Percentiles rank a stretch among this genome's conserved stretches.
phyloP scores from a whole-genome alignment of 1,284 basidiomycete genomes.

The Cystobasidium pallidum region DNA sequence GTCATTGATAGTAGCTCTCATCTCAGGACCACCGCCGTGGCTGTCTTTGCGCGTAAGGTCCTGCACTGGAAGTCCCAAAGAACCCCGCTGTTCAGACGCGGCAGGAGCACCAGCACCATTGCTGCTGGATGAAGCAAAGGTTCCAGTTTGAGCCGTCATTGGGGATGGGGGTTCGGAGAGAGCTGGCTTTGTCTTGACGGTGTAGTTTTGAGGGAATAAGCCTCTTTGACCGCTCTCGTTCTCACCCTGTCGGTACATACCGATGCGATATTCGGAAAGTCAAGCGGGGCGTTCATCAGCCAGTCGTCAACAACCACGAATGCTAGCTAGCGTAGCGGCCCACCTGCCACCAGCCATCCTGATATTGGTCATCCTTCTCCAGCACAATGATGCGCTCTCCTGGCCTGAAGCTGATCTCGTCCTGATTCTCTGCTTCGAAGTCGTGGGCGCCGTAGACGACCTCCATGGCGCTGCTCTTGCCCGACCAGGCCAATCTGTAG shows the following conservation, averaged over 20 bases:
- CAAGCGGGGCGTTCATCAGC: conserved; percentile 1
- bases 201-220: conserved; percentile 90
- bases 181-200: conserved; percentile 16
- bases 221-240: conserved; percentile 80
- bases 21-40: conserved; percentile 14
- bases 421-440: conserved; percentile 57
- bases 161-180: conserved; percentile 30
- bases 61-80: neutral
- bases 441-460: conserved; percentile 50
- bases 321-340: conserved; percentile 55
- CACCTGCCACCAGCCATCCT: conserved; percentile 99
- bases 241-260: conserved; percentile 68
- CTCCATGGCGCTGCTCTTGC: conserved; percentile 8
- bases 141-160: conserved; percentile 3
- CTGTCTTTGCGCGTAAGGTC: conserved; percentile 15
- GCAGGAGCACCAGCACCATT: conserved; percentile 3
- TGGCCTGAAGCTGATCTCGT: conserved; percentile 84
- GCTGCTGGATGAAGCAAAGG: neutral
- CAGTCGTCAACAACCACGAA: neutral
- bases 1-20: conserved; percentile 40
- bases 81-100: neutral
- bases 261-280: neutral
- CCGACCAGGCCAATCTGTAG: neutral
- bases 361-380: conserved; percentile 90
- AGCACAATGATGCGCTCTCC: conserved; percentile 87